A percentile compares a stretch with the other conserved stretches of the same genome.
Conservation (phyloP, 495 filamentous ascomycete genomes). For the Pyrenopolyporus hunteri region DNA sequence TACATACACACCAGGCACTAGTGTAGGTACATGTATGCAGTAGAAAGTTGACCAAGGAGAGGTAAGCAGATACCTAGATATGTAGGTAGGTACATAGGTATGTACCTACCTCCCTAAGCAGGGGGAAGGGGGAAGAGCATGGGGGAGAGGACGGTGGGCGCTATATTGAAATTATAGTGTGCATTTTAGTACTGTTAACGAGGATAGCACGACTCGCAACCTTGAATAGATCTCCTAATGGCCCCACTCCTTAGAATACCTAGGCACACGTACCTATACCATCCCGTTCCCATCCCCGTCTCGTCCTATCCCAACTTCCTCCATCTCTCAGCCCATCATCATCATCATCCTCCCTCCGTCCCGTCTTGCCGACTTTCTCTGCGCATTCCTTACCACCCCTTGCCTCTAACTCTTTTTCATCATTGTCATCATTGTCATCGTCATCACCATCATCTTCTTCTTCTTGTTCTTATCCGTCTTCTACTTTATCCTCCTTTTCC, state of each 20-base stretch:
- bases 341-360: background rate
- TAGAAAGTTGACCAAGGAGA: conserved; percentile 1
- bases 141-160: background rate
- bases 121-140: background rate
- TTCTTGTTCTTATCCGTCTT: background rate
- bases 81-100: background rate
- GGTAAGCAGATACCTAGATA: background rate
- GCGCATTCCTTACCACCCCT: background rate
- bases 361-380: background rate
- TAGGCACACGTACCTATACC: too few species aligned
- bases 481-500: background rate
- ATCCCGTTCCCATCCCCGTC: too few species aligned
- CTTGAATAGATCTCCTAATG: too few species aligned
- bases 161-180: too few species aligned
- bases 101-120: background rate
- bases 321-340: background rate
- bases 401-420: background rate
- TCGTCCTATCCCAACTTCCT: too few species aligned
- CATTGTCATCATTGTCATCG: too few species aligned
- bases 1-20: too few species aligned
- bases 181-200: background rate
- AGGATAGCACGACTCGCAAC: background rate
- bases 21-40: too few species aligned
- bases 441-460: too few species aligned
- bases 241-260: too few species aligned